Evolutionary conservation across 1,284 basidiomycete species (phyloP).

Genomic region (Ustilago xerochloae): DNA sequence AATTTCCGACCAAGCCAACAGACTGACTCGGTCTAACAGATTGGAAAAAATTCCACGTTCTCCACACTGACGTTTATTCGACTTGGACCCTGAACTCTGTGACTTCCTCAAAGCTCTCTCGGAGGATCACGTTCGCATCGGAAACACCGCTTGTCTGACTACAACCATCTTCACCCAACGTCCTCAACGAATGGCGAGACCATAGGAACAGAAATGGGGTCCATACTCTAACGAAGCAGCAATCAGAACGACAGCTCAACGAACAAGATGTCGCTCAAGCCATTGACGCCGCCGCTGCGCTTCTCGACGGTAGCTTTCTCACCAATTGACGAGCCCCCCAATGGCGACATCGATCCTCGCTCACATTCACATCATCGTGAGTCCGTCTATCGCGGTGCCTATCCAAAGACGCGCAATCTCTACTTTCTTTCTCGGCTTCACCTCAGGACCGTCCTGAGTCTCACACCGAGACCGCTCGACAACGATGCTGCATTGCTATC

Average conservation of each 20-base stretch:
- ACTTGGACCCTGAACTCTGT: slow-evolving; percentile 10
- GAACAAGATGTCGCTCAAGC: slow-evolving; percentile 39
- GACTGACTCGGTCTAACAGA: slow-evolving; percentile 13
- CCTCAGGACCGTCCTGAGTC: slow-evolving; percentile 60
- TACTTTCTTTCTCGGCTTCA: slow-evolving; percentile 61
- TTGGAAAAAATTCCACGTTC: slow-evolving; percentile 16
- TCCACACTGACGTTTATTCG: no score
- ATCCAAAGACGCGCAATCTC: slow-evolving; percentile 62
- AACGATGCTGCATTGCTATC: slow-evolving; percentile 42
- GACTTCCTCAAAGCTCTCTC: background rate
- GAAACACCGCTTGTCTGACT: no score
- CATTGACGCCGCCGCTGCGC: slow-evolving; percentile 59
- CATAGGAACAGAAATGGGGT: background rate
- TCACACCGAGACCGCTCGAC: slow-evolving; percentile 64
- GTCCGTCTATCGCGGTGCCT: slow-evolving; percentile 63
- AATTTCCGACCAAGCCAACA: background rate
- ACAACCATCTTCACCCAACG: no score
- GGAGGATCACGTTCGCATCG: no score
- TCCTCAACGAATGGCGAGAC: no score
- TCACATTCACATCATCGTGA: slow-evolving; percentile 42
- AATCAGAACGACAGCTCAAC: background rate
- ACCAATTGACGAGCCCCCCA: background rate
- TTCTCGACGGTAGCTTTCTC: slow-evolving; percentile 58
- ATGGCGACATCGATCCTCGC: slow-evolving; percentile 1
- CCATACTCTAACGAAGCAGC: background rate